phyloP scores from a whole-genome alignment of 176 grass and related monocot genomes.

The Oryza glumipatula region DNA sequence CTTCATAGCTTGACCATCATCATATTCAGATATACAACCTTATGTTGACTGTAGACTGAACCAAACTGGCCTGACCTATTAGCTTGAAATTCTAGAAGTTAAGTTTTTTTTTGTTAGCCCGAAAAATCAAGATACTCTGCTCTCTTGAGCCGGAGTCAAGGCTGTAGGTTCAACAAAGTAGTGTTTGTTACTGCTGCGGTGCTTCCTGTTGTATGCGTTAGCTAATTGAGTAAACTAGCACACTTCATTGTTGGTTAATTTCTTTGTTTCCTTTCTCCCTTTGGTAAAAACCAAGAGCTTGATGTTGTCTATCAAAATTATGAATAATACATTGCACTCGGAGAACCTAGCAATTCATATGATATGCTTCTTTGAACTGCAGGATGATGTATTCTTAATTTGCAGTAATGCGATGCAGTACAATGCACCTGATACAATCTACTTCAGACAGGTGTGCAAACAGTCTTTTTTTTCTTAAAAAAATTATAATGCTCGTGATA shows the following conservation, averaged over 20 bases:
- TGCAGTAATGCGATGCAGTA: conserved; percentile 99
- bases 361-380: conserved; percentile 49
- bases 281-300: conserved; percentile 1
- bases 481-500: background rate
- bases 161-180: background rate
- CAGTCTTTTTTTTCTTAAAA: conserved; percentile 28
- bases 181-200: background rate
- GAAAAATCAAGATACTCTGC: background rate
- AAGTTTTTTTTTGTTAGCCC: background rate
- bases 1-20: background rate
- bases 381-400: conserved; percentile 99
- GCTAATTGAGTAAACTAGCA: conserved; percentile 5
- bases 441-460: conserved; percentile 90
- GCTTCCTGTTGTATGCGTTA: background rate
- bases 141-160: background rate
- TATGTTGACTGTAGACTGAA: background rate
- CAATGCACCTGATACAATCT: conserved; percentile 95
- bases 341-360: conserved; percentile 2
- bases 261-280: background rate
- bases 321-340: background rate
- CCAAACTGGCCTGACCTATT: conserved; percentile 10
- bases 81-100: conserved; percentile 6
- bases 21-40: background rate
- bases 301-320: conserved; percentile 7
- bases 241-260: background rate